These are phyloP conservation scores for Galerina marginata DNA, from an alignment of 768 basidiomycete species.

Conservation along the genomic window DNA sequence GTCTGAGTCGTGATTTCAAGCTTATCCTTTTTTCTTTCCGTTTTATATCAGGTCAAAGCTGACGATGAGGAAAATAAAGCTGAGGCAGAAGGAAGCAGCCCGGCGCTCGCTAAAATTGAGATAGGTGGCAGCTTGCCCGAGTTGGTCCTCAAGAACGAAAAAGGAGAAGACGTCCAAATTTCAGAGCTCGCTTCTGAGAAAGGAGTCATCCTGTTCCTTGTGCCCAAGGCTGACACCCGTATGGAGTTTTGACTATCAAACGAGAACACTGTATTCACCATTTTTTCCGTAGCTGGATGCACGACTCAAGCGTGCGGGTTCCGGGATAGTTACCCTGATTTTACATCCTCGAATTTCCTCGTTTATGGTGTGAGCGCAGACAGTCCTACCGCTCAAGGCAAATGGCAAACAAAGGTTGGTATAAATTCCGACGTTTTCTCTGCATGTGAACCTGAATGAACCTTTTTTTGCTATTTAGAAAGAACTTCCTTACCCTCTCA, in stretches of 20 bases:
- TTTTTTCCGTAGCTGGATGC: conserved; percentile 69
- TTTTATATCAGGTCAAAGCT: conserved; percentile 38
- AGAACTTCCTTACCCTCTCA: conserved; percentile 80
- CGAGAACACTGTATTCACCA: too few species aligned
- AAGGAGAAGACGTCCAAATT: conserved; percentile 78
- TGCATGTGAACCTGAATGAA: neutral
- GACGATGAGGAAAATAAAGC: conserved; percentile 30
- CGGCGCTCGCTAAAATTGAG: conserved; percentile 50
- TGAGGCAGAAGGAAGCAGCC: conserved; percentile 23
- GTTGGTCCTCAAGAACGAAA: conserved; percentile 82
- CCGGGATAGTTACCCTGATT: conserved; percentile 82
- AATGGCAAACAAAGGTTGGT: conserved; percentile 86
- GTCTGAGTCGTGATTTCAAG: conserved; percentile 4
- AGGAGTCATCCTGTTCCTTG: conserved; percentile 82
- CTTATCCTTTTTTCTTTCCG: conserved; percentile 12
- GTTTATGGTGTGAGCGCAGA: conserved; percentile 90
- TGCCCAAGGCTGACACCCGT: conserved; percentile 90
- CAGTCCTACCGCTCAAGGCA: conserved; percentile 71
- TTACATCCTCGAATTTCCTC: conserved; percentile 66
- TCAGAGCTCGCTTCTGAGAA: conserved; percentile 65
- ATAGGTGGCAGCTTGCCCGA: conserved; percentile 80
- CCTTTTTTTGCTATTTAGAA: conserved; percentile 53
- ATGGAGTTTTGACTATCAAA: conserved; percentile 29
- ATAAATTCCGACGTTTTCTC: conserved; percentile 7
- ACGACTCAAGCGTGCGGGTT: conserved; percentile 93